Conservation (phyloP, 2,329 filamentous ascomycete species). For the Sarocladium brachiariae region DNA sequence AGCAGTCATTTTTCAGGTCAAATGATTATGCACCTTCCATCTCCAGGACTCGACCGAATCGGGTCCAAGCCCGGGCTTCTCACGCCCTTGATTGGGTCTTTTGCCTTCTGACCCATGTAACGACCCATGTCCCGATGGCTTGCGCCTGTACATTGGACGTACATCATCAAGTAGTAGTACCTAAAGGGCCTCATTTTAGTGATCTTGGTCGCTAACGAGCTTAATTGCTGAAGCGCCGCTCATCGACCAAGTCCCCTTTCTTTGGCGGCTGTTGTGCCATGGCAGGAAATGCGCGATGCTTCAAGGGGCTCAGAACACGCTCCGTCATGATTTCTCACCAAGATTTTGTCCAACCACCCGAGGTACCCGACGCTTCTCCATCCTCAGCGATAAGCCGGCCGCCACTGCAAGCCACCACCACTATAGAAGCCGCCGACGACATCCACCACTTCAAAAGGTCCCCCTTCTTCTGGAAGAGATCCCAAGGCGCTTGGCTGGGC, state of each 20-base stretch:
- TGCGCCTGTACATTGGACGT: no score
- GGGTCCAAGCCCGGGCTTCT: background rate
- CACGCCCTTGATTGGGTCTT: background rate
- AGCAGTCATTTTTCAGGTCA: no score
- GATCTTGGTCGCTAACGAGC: no score
- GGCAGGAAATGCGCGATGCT: background rate
- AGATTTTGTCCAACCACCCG: no score
- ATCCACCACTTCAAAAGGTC: slow-evolving; percentile 2
- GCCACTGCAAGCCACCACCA: slow-evolving; percentile 6
- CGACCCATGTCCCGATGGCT: background rate
- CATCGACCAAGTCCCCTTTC: no score
- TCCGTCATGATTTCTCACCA: no score
- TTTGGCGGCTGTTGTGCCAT: background rate
- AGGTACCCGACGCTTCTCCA: background rate
- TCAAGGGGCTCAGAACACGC: no score
- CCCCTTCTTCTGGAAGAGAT: background rate
- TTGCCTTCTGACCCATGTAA: background rate
- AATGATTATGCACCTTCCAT: slow-evolving; percentile 2
- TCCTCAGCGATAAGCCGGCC: slow-evolving; percentile 1
- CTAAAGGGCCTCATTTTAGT: no score
- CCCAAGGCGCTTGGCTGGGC: background rate
- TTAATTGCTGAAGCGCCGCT: no score
- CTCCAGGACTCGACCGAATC: slow-evolving; percentile 2
- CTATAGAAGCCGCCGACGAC: slow-evolving; percentile 1
- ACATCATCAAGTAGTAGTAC: no score